These are phyloP conservation scores for Chalaropsis thielavioides DNA, from an alignment of 2,329 filamentous ascomycete genomes.

Conservation along the genomic window DNA sequence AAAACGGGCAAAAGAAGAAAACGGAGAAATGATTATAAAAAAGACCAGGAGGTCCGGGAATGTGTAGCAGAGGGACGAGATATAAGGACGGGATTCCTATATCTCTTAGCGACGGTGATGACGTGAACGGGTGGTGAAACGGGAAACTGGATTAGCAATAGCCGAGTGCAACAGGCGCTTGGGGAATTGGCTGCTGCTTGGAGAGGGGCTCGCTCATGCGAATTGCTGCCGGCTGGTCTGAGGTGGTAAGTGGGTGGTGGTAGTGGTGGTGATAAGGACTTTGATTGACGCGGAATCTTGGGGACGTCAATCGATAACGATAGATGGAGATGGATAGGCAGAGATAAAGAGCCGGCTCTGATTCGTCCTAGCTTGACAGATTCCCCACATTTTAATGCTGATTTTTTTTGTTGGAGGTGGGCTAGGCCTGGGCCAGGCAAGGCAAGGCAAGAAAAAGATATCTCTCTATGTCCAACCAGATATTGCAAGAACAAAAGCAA, in stretches of 20 bases:
- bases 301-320: conserved; percentile 10
- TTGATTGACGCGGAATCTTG: background rate
- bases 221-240: background rate
- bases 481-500: background rate
- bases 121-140: background rate
- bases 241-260: background rate
- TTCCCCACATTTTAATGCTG: conserved; percentile 5
- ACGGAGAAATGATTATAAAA: background rate
- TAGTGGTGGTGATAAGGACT: background rate
- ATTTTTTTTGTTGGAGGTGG: conserved; percentile 6
- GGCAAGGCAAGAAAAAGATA: background rate
- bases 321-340: conserved; percentile 5
- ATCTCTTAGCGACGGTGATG: background rate
- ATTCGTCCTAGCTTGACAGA: conserved; percentile 1
- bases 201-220: background rate
- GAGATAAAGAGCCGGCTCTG: conserved; percentile 1
- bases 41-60: background rate
- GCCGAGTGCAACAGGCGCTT: background rate
- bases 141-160: background rate
- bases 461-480: background rate
- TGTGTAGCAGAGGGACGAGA: background rate
- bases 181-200: background rate
- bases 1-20: conserved; percentile 23
- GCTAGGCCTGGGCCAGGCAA: background rate
- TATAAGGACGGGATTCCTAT: background rate